These are phyloP conservation scores for Primulina eburnea DNA, from an alignment of 257 asterid genomes.

Conservation along the genomic window DNA sequence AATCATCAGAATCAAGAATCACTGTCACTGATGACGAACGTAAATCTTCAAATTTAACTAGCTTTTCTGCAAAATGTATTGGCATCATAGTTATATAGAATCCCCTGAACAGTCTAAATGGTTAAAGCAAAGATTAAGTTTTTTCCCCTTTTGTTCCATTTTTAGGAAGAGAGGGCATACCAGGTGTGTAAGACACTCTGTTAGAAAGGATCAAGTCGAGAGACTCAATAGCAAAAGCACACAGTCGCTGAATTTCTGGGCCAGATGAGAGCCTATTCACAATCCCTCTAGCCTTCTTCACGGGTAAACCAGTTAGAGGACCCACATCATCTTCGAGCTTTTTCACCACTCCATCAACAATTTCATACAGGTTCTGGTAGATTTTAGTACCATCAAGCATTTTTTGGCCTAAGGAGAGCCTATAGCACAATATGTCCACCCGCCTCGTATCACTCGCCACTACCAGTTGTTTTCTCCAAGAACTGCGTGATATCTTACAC, in stretches of 20 bases:
- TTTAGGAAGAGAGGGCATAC: constrained; percentile 29
- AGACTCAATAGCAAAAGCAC: constrained; percentile 64
- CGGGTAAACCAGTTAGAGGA: constrained; percentile 85
- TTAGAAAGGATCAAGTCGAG: constrained; percentile 51
- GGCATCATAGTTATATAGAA: constrained; percentile 36
- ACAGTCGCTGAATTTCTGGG: constrained; percentile 72
- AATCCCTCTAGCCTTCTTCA: constrained; percentile 91
- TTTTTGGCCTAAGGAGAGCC: constrained; percentile 82
- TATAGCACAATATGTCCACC: constrained; percentile 83
- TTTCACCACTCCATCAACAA: constrained; percentile 57
- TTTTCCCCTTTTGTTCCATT: too few species aligned
- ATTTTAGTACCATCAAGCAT: constrained; percentile 59
- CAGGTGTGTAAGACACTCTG: constrained; percentile 39
- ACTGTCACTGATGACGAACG: constrained; percentile 36
- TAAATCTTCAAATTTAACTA: constrained; percentile 61
- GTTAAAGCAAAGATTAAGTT: not conserved
- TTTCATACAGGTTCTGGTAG: constrained; percentile 44
- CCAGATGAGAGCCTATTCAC: constrained; percentile 94
- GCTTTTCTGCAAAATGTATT: constrained; percentile 36
- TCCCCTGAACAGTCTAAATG: not conserved
- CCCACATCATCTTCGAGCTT: constrained; percentile 85
- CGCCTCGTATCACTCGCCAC: constrained; percentile 89
- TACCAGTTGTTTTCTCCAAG: constrained; percentile 79
- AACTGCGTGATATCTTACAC: constrained; percentile 43
- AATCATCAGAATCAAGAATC: constrained; percentile 32